phyloP scores from a whole-genome alignment of 768 basidiomycete species.

The Royoungia palumana region DNA sequence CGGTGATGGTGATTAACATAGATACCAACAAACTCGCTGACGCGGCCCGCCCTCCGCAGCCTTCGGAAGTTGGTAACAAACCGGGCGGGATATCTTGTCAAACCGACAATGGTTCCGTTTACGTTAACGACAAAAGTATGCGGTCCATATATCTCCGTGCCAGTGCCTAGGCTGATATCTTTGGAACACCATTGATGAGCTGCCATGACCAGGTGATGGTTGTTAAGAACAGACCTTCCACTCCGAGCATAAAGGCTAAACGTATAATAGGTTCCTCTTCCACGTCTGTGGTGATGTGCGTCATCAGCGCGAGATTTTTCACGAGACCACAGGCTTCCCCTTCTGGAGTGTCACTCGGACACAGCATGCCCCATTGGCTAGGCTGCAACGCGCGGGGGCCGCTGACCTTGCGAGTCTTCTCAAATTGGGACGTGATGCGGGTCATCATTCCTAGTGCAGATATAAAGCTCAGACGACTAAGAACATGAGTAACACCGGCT shows the following conservation, averaged over 20 bases:
- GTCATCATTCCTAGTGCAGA: slow-evolving; percentile 99
- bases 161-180: slow-evolving; percentile 91
- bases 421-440: slow-evolving; percentile 96
- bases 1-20: slow-evolving; percentile 96
- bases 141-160: slow-evolving; percentile 92
- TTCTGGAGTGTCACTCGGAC: slow-evolving; percentile 98
- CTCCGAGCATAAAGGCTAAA: slow-evolving; percentile 91
- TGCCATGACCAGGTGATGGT: slow-evolving; percentile 8
- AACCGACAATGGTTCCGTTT: slow-evolving; percentile 92
- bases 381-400: slow-evolving; percentile 96
- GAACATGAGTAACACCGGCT: slow-evolving; percentile 96
- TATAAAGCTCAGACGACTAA: slow-evolving; percentile 93
- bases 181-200: slow-evolving; percentile 13
- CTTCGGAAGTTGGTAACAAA: slow-evolving; percentile 92
- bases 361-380: slow-evolving; percentile 98
- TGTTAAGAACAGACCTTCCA: slow-evolving; percentile 66
- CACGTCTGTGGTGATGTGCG: slow-evolving; percentile 98
- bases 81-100: slow-evolving; percentile 78
- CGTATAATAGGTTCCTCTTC: slow-evolving; percentile 92
- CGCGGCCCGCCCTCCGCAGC: slow-evolving; percentile 83
- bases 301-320: slow-evolving; percentile 98
- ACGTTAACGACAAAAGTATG: slow-evolving; percentile 94
- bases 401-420: slow-evolving; percentile 98
- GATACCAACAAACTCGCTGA: slow-evolving; percentile 95
- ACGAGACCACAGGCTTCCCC: slow-evolving; percentile 99